These are phyloP conservation scores for Coemansia sp. DNA, from an alignment of 192 early-diverging fungal genomes.

Conservation along the genomic window DNA sequence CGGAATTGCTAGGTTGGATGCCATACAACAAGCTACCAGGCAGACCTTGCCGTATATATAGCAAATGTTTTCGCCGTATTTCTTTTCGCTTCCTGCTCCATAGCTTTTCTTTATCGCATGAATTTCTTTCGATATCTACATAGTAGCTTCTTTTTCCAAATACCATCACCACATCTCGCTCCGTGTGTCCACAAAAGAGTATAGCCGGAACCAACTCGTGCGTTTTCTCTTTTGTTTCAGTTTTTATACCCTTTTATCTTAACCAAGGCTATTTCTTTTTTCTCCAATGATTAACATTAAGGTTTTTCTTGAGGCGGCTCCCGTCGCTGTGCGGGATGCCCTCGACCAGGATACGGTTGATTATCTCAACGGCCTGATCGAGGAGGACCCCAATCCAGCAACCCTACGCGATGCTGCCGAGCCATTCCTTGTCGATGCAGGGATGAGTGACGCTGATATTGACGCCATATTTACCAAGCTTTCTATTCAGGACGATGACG, in stretches of 20 bases:
- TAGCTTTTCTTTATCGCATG: neutral
- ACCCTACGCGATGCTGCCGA: conserved; percentile 63
- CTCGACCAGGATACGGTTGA: conserved; percentile 57
- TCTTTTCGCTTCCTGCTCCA: neutral
- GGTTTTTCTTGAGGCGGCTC: conserved; percentile 26
- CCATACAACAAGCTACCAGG: no score
- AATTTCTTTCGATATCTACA: neutral
- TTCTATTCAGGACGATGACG: neutral
- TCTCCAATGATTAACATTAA: conserved; percentile 26
- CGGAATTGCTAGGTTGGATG: no score
- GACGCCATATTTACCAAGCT: conserved; percentile 54
- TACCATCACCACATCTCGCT: neutral
- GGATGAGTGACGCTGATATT: conserved; percentile 56
- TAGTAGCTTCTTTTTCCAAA: neutral
- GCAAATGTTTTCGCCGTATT: neutral
- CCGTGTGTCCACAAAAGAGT: neutral
- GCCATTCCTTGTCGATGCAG: conserved; percentile 65
- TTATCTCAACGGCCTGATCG: conserved; percentile 49
- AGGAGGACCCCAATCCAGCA: conserved; percentile 38
- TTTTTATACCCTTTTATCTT: neutral
- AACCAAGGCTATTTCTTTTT: no score
- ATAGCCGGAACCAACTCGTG: neutral
- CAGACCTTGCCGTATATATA: no score
- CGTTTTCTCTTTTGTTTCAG: neutral
- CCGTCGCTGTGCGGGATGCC: conserved; percentile 25